These are phyloP conservation scores for Ceratocystis huliohia DNA, from an alignment of 2,329 filamentous ascomycete species.

Conservation along the genomic window DNA sequence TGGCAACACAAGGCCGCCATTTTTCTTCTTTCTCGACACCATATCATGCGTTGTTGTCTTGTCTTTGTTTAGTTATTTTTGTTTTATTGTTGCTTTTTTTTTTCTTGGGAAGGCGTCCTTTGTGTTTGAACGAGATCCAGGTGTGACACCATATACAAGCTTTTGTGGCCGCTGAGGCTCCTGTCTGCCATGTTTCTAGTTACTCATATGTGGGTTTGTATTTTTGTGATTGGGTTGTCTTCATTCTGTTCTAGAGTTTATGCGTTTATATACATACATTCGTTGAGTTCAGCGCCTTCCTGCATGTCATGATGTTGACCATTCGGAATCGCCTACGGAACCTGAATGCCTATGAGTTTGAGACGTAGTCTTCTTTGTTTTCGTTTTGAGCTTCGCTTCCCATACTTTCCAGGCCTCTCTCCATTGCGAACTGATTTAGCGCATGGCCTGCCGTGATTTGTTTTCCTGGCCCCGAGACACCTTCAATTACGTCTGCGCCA, in stretches of 20 bases:
- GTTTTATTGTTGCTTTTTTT: background rate
- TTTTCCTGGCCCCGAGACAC: background rate
- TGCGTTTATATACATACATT: slow-evolving; percentile 5
- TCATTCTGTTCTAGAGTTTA: slow-evolving; percentile 2
- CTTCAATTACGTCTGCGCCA: background rate
- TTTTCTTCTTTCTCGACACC: background rate
- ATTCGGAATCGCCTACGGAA: background rate
- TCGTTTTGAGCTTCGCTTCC: slow-evolving; percentile 26
- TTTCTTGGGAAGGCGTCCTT: slow-evolving; percentile 7
- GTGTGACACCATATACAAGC: background rate
- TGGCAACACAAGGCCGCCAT: background rate
- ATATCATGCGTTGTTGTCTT: background rate
- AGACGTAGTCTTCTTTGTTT: background rate
- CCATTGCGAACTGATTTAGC: slow-evolving; percentile 25
- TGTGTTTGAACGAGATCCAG: slow-evolving; percentile 5
- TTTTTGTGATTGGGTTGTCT: background rate
- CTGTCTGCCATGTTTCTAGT: background rate
- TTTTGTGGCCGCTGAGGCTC: background rate
- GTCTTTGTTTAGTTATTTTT: slow-evolving; percentile 1
- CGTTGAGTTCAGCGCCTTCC: background rate
- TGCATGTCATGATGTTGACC: background rate
- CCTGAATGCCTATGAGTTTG: background rate
- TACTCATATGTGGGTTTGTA: background rate
- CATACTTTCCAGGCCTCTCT: slow-evolving; percentile 37
- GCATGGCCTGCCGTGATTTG: slow-evolving; percentile 13